A percentile compares a stretch with the other conserved stretches of the same genome.
These are phyloP conservation scores for Leccinum olivaceopallidum DNA, from an alignment of 768 basidiomycete genomes.

Conservation along the genomic window DNA sequence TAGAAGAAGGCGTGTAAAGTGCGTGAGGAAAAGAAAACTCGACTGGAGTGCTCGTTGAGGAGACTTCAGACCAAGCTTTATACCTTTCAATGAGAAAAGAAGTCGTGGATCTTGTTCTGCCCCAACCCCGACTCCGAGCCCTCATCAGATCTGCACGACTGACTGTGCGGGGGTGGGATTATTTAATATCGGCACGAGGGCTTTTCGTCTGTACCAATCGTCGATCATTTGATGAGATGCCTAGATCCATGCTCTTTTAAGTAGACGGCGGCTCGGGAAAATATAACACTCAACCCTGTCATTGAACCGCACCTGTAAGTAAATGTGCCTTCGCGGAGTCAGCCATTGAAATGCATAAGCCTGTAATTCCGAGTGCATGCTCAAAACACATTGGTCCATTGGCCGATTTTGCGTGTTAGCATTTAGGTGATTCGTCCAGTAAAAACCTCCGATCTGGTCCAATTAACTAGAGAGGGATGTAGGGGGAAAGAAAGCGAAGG, in stretches of 20 bases:
- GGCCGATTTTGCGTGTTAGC: constrained; percentile 12
- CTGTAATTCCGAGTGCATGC: constrained; percentile 16
- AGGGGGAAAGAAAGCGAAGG: background rate
- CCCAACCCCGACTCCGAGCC: constrained; percentile 12
- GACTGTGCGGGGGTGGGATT: constrained; percentile 16
- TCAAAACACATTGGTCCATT: background rate
- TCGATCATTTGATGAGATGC: constrained; percentile 27
- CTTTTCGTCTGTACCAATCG: constrained; percentile 9
- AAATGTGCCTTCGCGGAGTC: constrained; percentile 26
- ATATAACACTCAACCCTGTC: constrained; percentile 22
- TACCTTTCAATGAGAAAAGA: constrained; percentile 16
- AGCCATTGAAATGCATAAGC: constrained; percentile 6
- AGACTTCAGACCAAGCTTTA: constrained; percentile 19
- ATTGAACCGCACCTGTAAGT: constrained; percentile 12
- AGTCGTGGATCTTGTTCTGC: constrained; percentile 6
- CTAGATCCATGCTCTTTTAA: constrained; percentile 20
- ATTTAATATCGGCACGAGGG: constrained; percentile 16
- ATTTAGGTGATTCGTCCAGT: constrained; percentile 1
- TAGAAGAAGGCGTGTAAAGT: constrained; percentile 1
- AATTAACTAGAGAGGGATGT: background rate
- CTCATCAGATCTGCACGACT: constrained; percentile 10
- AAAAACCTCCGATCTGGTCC: background rate
- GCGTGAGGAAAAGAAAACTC: constrained; percentile 1
- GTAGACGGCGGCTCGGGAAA: constrained; percentile 12
- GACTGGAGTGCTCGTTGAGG: constrained; percentile 15